Percentiles rank a stretch among this genome's conserved stretches.
Evolutionary conservation across 2,329 filamentous ascomycete species (phyloP).

Genomic region (Microthyrium microscopicum): DNA sequence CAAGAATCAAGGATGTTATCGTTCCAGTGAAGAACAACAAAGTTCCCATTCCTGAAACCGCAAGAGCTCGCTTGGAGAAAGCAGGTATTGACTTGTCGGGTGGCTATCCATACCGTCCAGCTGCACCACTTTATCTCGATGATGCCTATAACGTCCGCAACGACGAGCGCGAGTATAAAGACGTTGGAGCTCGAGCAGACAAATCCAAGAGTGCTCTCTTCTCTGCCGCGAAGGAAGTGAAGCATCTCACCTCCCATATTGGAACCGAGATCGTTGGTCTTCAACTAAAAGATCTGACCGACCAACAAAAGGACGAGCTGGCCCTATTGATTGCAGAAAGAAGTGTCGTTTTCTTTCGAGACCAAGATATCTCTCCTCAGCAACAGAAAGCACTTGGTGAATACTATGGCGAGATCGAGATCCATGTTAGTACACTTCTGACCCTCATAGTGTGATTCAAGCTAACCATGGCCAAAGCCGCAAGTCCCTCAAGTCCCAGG

Average conservation of each 20-base stretch:
- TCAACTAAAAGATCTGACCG: slow-evolving; percentile 44
- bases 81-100: slow-evolving; percentile 52
- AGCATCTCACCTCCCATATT: slow-evolving; percentile 43
- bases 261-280: slow-evolving; percentile 48
- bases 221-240: slow-evolving; percentile 45
- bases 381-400: slow-evolving; percentile 32
- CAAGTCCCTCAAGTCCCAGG: slow-evolving; percentile 57
- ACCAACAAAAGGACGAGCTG: slow-evolving; percentile 44
- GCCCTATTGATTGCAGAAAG: slow-evolving; percentile 46
- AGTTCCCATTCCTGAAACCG: slow-evolving; percentile 40
- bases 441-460: no score
- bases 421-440: slow-evolving; percentile 37
- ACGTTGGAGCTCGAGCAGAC: slow-evolving; percentile 48
- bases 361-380: slow-evolving; percentile 26
- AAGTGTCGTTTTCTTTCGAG: slow-evolving; percentile 50
- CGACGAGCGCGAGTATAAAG: slow-evolving; percentile 36
- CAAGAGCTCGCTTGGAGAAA: slow-evolving; percentile 44
- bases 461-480: no score
- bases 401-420: slow-evolving; percentile 47
- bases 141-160: slow-evolving; percentile 51
- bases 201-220: slow-evolving; percentile 45
- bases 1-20: slow-evolving; percentile 46
- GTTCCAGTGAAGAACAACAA: slow-evolving; percentile 47
- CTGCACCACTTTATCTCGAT: slow-evolving; percentile 49
- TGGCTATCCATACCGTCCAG: slow-evolving; percentile 56